Base-by-base conservation (phyloP, 2,329 filamentous ascomycete genomes). In the Scedosporium boydii region DNA sequence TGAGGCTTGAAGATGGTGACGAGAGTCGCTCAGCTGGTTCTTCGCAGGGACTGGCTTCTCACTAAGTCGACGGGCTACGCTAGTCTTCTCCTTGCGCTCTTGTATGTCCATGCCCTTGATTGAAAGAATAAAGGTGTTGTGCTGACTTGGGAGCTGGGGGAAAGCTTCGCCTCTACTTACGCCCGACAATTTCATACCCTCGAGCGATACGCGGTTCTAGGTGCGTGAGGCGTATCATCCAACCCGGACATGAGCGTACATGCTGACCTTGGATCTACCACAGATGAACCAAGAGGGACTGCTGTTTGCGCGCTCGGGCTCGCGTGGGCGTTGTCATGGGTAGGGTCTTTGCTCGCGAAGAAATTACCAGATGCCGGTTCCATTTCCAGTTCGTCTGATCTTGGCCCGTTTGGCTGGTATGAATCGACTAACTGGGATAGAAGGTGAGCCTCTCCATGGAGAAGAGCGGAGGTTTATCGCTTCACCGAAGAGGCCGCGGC, bases 401-500 rank as follows among this genome's bases (percentile, higher is more conserved):
- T 12, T 2, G 12, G 10, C 34, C 10, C 9, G 10, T 38, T 38
- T 38, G 10, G 34, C 5, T 38, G 34, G 34, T 2, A n/a, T 9
- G 18, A 6, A 46, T 59, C 6, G 14, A 59, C 38, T 59, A 29
- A 59, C 16, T 5, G 9, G 10, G 44, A 14, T n/a, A 18, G 6
- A 3, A 60, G 42, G 29, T 18, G 59, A 38, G n/a, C 59, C 44
- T 4, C 14, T 46, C 4, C 26, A 29, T 7, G 44, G 48, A 18
- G 44, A 46, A 26, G 26, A 18, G 16, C 46, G 16, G 18, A 51
- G 18, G 38, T 64, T 62, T 27, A 66, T 68, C 9, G 68, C 67
- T 12, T 65, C 78, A 5, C 80, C 80, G 4, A 74, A 75, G 38
- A 75, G 80, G 21, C 81, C 82, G 18, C 74, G 77, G 42, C 74